phyloP scores from a whole-genome alignment of 23 red algal species.

The Gracilaria caudata region DNA sequence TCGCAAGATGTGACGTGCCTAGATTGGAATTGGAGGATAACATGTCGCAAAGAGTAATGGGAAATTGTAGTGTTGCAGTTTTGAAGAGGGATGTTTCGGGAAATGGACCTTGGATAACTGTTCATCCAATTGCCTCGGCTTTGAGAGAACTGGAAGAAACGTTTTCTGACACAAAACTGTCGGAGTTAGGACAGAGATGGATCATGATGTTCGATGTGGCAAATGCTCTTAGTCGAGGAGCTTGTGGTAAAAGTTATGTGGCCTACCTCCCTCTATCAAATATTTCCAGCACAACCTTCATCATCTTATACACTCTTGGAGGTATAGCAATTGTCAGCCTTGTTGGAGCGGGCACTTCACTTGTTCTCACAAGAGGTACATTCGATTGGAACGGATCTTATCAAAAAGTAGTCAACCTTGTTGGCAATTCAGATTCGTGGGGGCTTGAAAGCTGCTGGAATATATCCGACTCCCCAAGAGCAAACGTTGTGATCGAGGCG shows the following conservation, averaged over 20 bases:
- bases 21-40: not conserved
- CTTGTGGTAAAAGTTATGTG: not conserved
- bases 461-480: not conserved
- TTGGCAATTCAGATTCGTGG: not conserved
- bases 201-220: not conserved
- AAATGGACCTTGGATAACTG: not conserved
- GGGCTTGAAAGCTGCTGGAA: not conserved
- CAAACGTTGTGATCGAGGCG: not conserved
- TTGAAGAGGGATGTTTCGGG: not conserved
- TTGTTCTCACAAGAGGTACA: not conserved
- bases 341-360: not conserved
- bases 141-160: not conserved
- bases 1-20: not conserved
- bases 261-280: not conserved
- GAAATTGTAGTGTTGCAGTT: not conserved
- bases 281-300: not conserved
- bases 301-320: not conserved
- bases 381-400: conserved; percentile 35
- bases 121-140: not conserved
- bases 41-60: not conserved
- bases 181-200: not conserved
- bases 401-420: conserved; percentile 12
- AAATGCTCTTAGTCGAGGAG: not conserved
- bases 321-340: not conserved
- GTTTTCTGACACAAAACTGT: not conserved